Percentiles rank a stretch among this genome's conserved stretches.
Evolutionary conservation across 2,329 filamentous ascomycete species (phyloP).

Genomic region (Scortechinia acanthostroma): DNA sequence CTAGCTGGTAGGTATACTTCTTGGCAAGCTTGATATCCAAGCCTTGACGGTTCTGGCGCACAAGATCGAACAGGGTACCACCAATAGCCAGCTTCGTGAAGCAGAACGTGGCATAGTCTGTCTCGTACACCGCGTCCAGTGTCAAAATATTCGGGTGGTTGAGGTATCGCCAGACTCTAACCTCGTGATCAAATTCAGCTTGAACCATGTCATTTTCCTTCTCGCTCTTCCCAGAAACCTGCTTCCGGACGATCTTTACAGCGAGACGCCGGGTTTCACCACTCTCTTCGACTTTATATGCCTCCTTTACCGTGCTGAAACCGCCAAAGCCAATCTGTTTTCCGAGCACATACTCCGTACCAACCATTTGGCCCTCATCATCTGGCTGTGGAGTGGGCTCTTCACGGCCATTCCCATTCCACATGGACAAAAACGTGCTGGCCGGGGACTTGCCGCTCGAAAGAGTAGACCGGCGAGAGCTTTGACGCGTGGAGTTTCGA

Average conservation of each 20-base stretch:
- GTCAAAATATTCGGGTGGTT: constrained; percentile 54
- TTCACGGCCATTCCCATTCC: constrained; percentile 23
- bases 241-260: constrained; percentile 62
- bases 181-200: constrained; percentile 63
- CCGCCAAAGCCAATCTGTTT: constrained; percentile 60
- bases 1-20: constrained; percentile 55
- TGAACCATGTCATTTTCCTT: constrained; percentile 58
- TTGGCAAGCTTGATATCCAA: constrained; percentile 41
- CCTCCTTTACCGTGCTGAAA: constrained; percentile 62
- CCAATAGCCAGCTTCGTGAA: constrained; percentile 58
- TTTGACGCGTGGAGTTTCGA: constrained; percentile 14
- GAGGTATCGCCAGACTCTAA: constrained; percentile 60
- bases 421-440: constrained; percentile 47
- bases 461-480: constrained; percentile 35
- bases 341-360: constrained; percentile 60
- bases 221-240: constrained; percentile 43
- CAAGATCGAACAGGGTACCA: constrained; percentile 56
- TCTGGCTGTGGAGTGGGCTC: constrained; percentile 40
- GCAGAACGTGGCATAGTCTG: constrained; percentile 62
- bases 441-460: constrained; percentile 47
- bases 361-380: constrained; percentile 62
- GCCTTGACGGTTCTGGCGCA: constrained; percentile 43
- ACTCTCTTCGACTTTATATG: constrained; percentile 48
- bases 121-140: constrained; percentile 57
- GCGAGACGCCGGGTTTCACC: constrained; percentile 42